phyloP scores from a whole-genome alignment of 2,329 filamentous ascomycete species.

The Xylariaceae sp. region DNA sequence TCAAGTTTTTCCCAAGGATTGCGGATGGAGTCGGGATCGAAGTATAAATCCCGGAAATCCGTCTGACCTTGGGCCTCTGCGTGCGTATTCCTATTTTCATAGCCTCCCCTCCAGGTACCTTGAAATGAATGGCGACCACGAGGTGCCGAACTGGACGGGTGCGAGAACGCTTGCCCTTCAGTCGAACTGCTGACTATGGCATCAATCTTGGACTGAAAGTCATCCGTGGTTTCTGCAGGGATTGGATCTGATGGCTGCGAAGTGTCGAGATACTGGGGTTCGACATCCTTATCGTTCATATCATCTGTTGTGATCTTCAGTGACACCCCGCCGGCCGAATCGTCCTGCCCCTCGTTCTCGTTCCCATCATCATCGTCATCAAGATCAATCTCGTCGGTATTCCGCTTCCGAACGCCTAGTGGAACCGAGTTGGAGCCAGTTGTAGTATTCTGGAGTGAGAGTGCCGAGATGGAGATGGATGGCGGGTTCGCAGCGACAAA shows the following conservation, averaged over 20 bases:
- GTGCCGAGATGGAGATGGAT: slow-evolving; percentile 25
- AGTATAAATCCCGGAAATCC: slow-evolving; percentile 62
- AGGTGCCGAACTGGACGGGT: slow-evolving; percentile 4
- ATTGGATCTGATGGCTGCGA: slow-evolving; percentile 30
- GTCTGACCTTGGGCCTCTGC: slow-evolving; percentile 34
- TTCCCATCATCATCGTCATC: slow-evolving; percentile 29
- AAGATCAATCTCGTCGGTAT: slow-evolving; percentile 44
- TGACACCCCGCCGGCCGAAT: background rate
- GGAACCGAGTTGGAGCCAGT: slow-evolving; percentile 37
- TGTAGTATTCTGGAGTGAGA: slow-evolving; percentile 10
- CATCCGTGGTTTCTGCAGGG: slow-evolving; percentile 15
- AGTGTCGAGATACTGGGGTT: slow-evolving; percentile 32
- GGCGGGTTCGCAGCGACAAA: slow-evolving; percentile 23
- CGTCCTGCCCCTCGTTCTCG: slow-evolving; percentile 27
- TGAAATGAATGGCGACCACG: slow-evolving; percentile 2
- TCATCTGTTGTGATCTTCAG: background rate
- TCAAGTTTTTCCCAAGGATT: slow-evolving; percentile 66
- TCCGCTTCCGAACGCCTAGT: slow-evolving; percentile 36
- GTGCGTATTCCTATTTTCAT: slow-evolving; percentile 16
- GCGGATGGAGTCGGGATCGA: slow-evolving; percentile 62
- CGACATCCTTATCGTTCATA: slow-evolving; percentile 13
- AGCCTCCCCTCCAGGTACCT: slow-evolving; percentile 19
- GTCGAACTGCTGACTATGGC: slow-evolving; percentile 23
- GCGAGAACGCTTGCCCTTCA: slow-evolving; percentile 1
- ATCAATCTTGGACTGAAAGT: slow-evolving; percentile 28